Evolutionary conservation across 176 grass and related monocot species (phyloP).

Genomic region (Pontederia paniculata): DNA sequence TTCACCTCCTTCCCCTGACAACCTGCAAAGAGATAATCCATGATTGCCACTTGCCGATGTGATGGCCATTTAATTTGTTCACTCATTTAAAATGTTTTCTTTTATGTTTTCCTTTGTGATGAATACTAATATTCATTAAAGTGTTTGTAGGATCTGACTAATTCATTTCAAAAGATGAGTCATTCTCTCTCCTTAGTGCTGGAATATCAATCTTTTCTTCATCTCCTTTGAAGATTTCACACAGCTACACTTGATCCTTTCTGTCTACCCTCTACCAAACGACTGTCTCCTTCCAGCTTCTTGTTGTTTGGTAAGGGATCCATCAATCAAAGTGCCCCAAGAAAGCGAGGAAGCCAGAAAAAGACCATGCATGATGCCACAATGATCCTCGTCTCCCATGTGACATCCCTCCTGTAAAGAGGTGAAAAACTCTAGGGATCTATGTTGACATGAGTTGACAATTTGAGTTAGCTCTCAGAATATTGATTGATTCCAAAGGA

Average conservation of each 20-base stretch:
- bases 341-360: constrained; percentile 13
- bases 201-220: neutral
- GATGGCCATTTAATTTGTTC: neutral
- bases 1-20: neutral
- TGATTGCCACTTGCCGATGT: constrained; percentile 2
- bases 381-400: constrained; percentile 53
- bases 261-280: neutral
- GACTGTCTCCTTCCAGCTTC: neutral
- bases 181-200: too few relatives aligned
- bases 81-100: neutral
- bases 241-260: neutral
- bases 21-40: neutral
- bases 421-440: constrained; percentile 16
- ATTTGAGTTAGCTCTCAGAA: constrained; percentile 30
- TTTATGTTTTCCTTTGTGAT: too few relatives aligned
- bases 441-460: constrained; percentile 53
- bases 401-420: constrained; percentile 86
- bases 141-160: too few relatives aligned
- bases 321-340: constrained; percentile 34
- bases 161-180: too few relatives aligned
- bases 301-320: constrained; percentile 67
- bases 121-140: too few relatives aligned
- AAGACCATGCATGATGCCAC: constrained; percentile 23
- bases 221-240: neutral
- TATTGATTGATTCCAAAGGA: constrained; percentile 8